Evolutionary conservation across 2,329 filamentous ascomycete genomes (phyloP), one percentile per base, ranked within the genome.

Genomic region (Aspergillus niger): DNA sequence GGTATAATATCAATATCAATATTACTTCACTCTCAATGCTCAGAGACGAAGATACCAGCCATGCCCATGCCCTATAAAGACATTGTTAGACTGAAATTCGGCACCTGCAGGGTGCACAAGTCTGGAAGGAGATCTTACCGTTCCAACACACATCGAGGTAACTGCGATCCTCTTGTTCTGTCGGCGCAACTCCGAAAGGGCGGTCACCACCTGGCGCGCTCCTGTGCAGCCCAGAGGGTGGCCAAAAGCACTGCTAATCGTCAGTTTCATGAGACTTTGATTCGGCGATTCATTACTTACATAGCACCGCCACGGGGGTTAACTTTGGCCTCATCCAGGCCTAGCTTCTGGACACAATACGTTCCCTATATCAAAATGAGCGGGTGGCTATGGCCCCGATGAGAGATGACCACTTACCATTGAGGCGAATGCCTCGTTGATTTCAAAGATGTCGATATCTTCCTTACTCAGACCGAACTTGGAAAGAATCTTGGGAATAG

Each of bases 291-390:
- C 4, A 15, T 43, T 10, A 64, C 76, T 72, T 72, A 78, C 76
- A 97, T 96, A 41, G 92, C 91, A 66, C 93, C 93, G 64, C 93
- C 93, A 82, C 96, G 95, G 65, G 92, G 92, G 81, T 97, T 97
- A 72, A 97, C 89, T 85, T 97, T 97, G 62, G 89, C 86, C 65
- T 83, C 75, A 62, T 91, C 90, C 36, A 97, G 81, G 38, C 87
- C 89, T 20, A 97, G 84, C 82, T 96, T 89, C 70, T 91, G 89
- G 62, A 91, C 88, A 77, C 91, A 96, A 87, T 90, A 97, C 67
- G 97, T 78, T 79, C 92, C 96, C 85, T 97, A 90, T 65, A 30
- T 15, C 20, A 56, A 8, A 39, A 43, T 68, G 54, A 65, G 60
- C 39, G 2, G 17, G 24, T 22, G 17, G 8, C 10, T 43, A 32